phyloP scores from a whole-genome alignment of 2,329 filamentous ascomycete species.

The Teratosphaeria pseudoeucalypti region DNA sequence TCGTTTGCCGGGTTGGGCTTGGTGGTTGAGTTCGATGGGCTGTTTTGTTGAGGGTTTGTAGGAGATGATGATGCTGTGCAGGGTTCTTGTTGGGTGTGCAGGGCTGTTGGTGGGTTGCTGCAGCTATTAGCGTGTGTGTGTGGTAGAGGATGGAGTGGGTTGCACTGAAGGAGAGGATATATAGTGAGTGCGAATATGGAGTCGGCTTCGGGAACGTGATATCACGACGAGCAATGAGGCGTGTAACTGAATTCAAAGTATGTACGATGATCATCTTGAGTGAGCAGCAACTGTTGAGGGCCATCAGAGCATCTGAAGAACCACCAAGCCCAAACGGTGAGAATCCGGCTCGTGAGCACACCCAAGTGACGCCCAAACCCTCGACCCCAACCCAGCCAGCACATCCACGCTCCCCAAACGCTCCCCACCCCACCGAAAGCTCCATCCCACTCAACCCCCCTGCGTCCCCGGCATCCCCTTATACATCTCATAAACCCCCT shows the following conservation, averaged over 20 bases:
- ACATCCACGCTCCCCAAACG: neutral
- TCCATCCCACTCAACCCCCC: neutral
- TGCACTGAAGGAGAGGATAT: neutral
- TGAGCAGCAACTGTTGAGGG: neutral
- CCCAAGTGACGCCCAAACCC: neutral
- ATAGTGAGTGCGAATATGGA: neutral
- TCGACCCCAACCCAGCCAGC: neutral
- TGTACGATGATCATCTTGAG: neutral
- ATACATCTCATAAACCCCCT: slow-evolving; percentile 10
- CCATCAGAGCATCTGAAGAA: neutral
- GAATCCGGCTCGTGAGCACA: neutral
- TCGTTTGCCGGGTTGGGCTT: neutral
- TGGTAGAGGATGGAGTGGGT: neutral
- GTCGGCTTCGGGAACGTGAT: neutral
- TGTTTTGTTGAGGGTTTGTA: neutral
- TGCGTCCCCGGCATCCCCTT: neutral
- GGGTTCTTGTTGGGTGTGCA: neutral
- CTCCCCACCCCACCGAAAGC: neutral
- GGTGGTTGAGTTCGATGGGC: neutral
- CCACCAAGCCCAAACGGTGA: neutral
- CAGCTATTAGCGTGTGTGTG: no score
- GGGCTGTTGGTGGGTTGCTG: no score
- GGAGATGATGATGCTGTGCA: neutral
- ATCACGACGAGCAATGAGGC: neutral
- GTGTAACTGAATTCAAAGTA: neutral